A percentile compares a stretch with the other conserved stretches of the same genome.
Evolutionary conservation across 352 stramenopile species (phyloP).

Genomic region (Thraustotheca clavata): DNA sequence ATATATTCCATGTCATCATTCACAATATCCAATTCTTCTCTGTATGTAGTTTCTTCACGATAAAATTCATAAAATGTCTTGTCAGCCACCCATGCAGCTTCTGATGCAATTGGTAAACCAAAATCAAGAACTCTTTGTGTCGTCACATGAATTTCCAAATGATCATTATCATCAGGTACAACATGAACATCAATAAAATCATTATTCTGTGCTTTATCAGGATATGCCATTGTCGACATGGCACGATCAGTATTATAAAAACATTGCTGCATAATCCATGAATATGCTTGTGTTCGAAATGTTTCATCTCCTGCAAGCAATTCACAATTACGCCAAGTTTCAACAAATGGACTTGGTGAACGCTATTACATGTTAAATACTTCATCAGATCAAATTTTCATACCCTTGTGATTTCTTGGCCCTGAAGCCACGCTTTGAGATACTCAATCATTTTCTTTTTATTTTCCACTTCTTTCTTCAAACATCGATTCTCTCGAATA

Average conservation of each 20-base stretch:
- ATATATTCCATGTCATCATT: neutral
- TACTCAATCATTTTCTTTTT: neutral
- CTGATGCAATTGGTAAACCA: neutral
- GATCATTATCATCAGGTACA: neutral
- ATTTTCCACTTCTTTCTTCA: neutral
- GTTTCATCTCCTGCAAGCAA: neutral
- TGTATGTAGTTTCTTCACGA: neutral
- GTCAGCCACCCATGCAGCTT: constrained; percentile 2
- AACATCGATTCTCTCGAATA: neutral
- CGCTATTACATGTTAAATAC: no score
- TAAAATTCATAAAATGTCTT: constrained; percentile 12
- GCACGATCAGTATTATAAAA: constrained; percentile 16
- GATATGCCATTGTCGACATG: neutral
- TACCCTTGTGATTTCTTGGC: neutral
- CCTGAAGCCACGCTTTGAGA: constrained; percentile 3
- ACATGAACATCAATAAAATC: constrained; percentile 8
- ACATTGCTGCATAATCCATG: constrained; percentile 14
- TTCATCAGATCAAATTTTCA: no score
- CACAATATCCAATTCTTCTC: neutral
- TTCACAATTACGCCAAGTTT: constrained; percentile 3
- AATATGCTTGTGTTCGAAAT: neutral
- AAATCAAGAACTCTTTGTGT: neutral
- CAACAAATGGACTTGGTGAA: neutral
- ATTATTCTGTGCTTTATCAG: neutral
- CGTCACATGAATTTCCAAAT: neutral